Base-by-base conservation (phyloP, 192 early-diverging fungal species). In the Martensiomyces pterosporus region DNA sequence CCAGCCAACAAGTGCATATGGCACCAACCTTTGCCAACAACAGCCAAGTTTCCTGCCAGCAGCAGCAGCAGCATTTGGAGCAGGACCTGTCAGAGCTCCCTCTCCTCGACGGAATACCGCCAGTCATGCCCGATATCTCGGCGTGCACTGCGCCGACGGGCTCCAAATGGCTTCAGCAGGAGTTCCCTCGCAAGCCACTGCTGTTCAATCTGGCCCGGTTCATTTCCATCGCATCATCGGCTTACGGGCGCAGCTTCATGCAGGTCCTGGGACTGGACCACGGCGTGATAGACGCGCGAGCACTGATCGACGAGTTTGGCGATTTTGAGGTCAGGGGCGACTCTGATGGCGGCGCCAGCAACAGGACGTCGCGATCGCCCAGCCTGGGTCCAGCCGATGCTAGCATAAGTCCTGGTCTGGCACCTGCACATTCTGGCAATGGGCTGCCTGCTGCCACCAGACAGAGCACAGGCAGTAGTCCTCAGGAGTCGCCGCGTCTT, bases 171-270 rank as follows among this genome's bases (percentile, higher is more conserved):
- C 43, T 67, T 42, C 40, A 54, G 51, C 65, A 70, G 39, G 64
- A 66, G 24, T 70, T 64, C 16, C 63, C 71, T 9, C 58, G 56
- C 47, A 62, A 61, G 18, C 86, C 82, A 26, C 52, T 88, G 27
- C 58, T 86, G 7, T 69, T 69, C 53, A 85, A 88, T 43, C 73
- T 88, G 40, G 79, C 80, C 13, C 79, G 85, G 32, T 88, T 83
- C 33, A 80, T 86, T 45, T 72, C 82, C 3, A 76, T 85, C 29
- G 80, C 86, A 2, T 85, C 83, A 5, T 81, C 84, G 17, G 82
- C 80, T 4, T 88, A 88, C 27, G 86, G 86, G 7, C 77, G 82
- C 33, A 78, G 78, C 15, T 88, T 88, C 42, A 86, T 88, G 86
- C 76, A 79, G 32, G 82, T 86, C 3, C 53, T 86, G 13, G 86